Base-by-base conservation (phyloP, 108 stramenopile species). In the Nitzschia sp. region DNA sequence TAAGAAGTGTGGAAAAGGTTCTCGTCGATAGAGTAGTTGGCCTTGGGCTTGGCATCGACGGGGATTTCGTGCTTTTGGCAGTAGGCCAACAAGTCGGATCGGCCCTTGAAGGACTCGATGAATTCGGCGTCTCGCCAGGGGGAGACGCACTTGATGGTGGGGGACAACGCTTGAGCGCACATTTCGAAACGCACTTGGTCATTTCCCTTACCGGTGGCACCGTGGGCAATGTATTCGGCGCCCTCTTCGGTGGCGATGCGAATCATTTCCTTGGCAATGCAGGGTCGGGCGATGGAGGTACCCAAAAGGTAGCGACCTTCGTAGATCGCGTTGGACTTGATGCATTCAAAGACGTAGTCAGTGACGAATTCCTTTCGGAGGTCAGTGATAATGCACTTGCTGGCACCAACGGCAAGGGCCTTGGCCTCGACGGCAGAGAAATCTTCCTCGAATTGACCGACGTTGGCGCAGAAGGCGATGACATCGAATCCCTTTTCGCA, bases 161-260 rank as follows among this genome's bases (percentile, higher is more conserved):
- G 95, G 66, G 90, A 92, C 53, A 99, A 63, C 3, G 96, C 97
- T 82, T 96, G 97, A n/a, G 92, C 90, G 80, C 97, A 97, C 95
- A 99, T 96, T 85, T 99, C 98, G 69, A 99, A 99, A 30, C 98
- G 95, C 5, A 99, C 98, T 82, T 99, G 98, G 74, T 99, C 98
- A 68, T 99, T 99, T 29, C 98, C 98, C 93, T 99, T 99, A 54
- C 98, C 98, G 56, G 98, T 99, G 63, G 98, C 97, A 17, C 98
- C 98, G 80, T 99, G 98, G 41, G 96, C 81, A 63, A 99, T 86
- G 79, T 83, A 97, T 34, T 59, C 58, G 15, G 96, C 96, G 2
- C 95, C 96, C 78, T 97, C 97, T 60, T 88, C 88, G 52, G 73
- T 73, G 45, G 98, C 98, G 59, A 99, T 96, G 69, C 96, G 91